These are phyloP conservation scores for Hevea brasiliensis DNA, from an alignment of 345 rosid species.

Conservation along the genomic window DNA sequence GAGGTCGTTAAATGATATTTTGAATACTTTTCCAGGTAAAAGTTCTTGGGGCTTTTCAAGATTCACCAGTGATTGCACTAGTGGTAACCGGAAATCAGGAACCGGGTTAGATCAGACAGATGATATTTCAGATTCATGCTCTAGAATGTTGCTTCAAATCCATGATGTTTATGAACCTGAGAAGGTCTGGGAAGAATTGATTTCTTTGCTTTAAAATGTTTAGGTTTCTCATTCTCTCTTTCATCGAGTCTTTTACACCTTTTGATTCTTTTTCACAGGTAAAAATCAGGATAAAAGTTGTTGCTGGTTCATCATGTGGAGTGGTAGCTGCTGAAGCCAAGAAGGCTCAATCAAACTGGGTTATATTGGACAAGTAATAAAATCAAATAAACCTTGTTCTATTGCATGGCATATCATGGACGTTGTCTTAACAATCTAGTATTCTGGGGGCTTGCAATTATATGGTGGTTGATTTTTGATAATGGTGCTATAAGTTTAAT, in stretches of 20 bases:
- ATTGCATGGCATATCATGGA: conserved; percentile 12
- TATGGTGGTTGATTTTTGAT: not conserved
- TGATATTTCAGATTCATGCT: conserved; percentile 81
- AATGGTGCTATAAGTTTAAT: not conserved
- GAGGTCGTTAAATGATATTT: not conserved
- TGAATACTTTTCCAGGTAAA: conserved; percentile 48
- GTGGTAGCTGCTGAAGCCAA: conserved; percentile 87
- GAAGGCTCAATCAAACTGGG: conserved; percentile 76
- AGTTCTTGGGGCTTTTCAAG: conserved; percentile 83
- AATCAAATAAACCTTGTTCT: conserved; percentile 15
- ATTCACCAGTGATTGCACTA: conserved; percentile 86
- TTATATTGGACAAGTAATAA: conserved; percentile 84
- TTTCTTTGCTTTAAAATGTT: not conserved
- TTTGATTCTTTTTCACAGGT: conserved; percentile 41
- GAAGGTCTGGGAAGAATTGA: conserved; percentile 49
- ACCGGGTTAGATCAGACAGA: conserved; percentile 59
- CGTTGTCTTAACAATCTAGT: conserved; percentile 7
- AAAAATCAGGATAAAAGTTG: conserved; percentile 79
- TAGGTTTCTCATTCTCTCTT: not conserved
- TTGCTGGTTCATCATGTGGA: conserved; percentile 81
- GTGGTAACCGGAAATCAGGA: conserved; percentile 61
- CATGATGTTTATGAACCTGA: conserved; percentile 93
- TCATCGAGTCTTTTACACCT: conserved; percentile 11
- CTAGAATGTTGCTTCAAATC: conserved; percentile 89
- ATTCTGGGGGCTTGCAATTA: not conserved